Percentiles rank a stretch among this genome's conserved stretches.
Conservation (phyloP, 2,329 filamentous ascomycete genomes). For the Albifimbria verrucaria region DNA sequence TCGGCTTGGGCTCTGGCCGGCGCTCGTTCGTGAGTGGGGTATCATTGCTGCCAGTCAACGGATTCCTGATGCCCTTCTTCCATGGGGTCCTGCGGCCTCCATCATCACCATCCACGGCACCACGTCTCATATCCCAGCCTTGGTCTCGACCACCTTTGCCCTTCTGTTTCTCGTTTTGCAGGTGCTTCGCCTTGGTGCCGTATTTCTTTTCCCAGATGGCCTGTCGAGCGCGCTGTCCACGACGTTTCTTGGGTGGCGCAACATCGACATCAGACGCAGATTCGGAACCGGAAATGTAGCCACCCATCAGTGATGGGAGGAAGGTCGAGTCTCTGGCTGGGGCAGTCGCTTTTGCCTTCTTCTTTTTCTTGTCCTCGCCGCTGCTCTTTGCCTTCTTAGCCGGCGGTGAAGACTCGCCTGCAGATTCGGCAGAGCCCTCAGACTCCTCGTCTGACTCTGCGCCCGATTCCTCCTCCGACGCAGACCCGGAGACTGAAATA, state of each 20-base stretch:
- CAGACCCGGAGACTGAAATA: slow-evolving; percentile 34
- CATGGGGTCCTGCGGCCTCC: slow-evolving; percentile 41
- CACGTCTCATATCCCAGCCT: slow-evolving; percentile 57
- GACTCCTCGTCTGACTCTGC: slow-evolving; percentile 22
- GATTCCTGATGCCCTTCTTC: slow-evolving; percentile 48
- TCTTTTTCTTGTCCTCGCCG: slow-evolving; percentile 8
- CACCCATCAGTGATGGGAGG: slow-evolving; percentile 72
- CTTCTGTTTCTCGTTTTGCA: slow-evolving; percentile 37
- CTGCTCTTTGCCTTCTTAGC: slow-evolving; percentile 18
- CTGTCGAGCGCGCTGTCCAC: slow-evolving; percentile 75
- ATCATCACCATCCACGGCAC: slow-evolving; percentile 46
- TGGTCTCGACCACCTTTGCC: slow-evolving; percentile 36
- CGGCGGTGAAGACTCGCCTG: slow-evolving; percentile 27
- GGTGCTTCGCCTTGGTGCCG: slow-evolving; percentile 66
- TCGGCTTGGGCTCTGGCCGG: slow-evolving; percentile 11
- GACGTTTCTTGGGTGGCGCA: slow-evolving; percentile 64
- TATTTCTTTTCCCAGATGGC: slow-evolving; percentile 80
- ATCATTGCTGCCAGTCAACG: slow-evolving; percentile 16
- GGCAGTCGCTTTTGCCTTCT: slow-evolving; percentile 12
- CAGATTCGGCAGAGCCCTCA: slow-evolving; percentile 18
- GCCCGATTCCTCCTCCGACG: slow-evolving; percentile 23
- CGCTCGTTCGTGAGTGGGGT: neutral
- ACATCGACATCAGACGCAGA: slow-evolving; percentile 63
- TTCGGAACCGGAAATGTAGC: slow-evolving; percentile 76
- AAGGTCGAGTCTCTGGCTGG: slow-evolving; percentile 52